These are phyloP conservation scores for Vigna reflexopilosa DNA, from an alignment of 306 rosid genomes.

Conservation along the genomic window DNA sequence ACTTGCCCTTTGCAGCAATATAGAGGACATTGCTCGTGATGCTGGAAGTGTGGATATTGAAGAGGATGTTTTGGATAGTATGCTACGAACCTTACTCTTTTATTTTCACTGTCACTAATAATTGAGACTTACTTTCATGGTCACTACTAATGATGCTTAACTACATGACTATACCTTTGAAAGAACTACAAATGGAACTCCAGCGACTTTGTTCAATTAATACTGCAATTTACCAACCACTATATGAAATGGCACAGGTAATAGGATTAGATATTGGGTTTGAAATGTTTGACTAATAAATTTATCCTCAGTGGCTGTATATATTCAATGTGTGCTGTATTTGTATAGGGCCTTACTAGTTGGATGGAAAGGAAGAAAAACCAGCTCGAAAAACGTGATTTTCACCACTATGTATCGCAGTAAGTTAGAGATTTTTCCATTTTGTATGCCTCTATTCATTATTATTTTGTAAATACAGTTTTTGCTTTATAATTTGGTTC, in stretches of 20 bases:
- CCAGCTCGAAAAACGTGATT: conserved; percentile 76
- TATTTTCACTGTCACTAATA: conserved; percentile 30
- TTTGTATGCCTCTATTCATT: conserved; percentile 17
- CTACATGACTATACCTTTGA: conserved; percentile 44
- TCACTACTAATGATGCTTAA: conserved; percentile 43
- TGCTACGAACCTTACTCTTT: conserved; percentile 51
- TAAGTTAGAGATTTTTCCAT: conserved; percentile 47
- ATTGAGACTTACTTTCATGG: conserved; percentile 30
- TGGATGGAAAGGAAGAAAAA: conserved; percentile 81
- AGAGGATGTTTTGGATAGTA: conserved; percentile 83
- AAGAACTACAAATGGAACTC: conserved; percentile 83
- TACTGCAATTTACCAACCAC: conserved; percentile 73
- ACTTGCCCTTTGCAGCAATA: conserved; percentile 76
- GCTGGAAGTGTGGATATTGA: conserved; percentile 93
- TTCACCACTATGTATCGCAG: conserved; percentile 88
- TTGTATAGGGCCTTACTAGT: conserved; percentile 76
- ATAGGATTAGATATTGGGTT: conserved; percentile 34
- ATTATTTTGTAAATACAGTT: conserved; percentile 20
- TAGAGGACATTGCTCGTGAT: conserved; percentile 91
- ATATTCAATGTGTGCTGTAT: conserved; percentile 40
- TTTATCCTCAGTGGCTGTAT: conserved; percentile 19
- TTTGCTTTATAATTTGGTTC: conserved; percentile 29
- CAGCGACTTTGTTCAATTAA: conserved; percentile 67
- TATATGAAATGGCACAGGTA: conserved; percentile 93
- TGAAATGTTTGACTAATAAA: conserved; percentile 39